These are phyloP conservation scores for Penicillium maclennaniae DNA, from an alignment of 495 filamentous ascomycete species.

Conservation along the genomic window DNA sequence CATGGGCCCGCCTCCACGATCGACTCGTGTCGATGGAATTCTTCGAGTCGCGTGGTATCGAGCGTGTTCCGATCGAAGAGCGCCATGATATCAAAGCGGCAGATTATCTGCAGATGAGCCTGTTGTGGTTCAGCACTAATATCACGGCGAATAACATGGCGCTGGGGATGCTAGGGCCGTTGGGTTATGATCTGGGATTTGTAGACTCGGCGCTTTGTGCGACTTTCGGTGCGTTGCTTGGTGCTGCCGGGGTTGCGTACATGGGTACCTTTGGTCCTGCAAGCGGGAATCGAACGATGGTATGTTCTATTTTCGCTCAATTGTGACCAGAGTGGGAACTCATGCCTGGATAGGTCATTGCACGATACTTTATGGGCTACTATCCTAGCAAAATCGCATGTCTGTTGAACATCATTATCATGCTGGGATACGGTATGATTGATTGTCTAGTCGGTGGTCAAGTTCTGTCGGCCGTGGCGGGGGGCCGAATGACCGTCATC, in stretches of 20 bases:
- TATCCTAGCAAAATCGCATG: constrained; percentile 63
- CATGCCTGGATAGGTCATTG: constrained; percentile 44
- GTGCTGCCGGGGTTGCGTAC: constrained; percentile 54
- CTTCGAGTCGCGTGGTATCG: constrained; percentile 60
- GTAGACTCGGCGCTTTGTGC: constrained; percentile 54
- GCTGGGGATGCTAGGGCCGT: constrained; percentile 58
- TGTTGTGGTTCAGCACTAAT: constrained; percentile 63
- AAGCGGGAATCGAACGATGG: constrained; percentile 64
- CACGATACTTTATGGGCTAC: constrained; percentile 68
- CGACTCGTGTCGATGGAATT: too few species aligned
- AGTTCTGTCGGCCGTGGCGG: constrained; percentile 49
- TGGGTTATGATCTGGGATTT: constrained; percentile 57
- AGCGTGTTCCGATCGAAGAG: constrained; percentile 52
- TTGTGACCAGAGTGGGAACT: too few species aligned
- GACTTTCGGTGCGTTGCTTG: constrained; percentile 53
- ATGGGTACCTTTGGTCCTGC: constrained; percentile 61
- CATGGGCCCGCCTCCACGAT: too few species aligned
- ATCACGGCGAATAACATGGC: constrained; percentile 62
- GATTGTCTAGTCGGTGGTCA: constrained; percentile 49
- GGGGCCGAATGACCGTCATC: constrained; percentile 49
- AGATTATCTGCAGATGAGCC: constrained; percentile 50
- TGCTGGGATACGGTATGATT: constrained; percentile 64
- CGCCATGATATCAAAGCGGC: constrained; percentile 20
- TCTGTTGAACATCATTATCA: constrained; percentile 61
- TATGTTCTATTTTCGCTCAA: constrained; percentile 14